Base-by-base conservation (phyloP, 139 green algal species). In the Zygnema circumcarinatum region DNA sequence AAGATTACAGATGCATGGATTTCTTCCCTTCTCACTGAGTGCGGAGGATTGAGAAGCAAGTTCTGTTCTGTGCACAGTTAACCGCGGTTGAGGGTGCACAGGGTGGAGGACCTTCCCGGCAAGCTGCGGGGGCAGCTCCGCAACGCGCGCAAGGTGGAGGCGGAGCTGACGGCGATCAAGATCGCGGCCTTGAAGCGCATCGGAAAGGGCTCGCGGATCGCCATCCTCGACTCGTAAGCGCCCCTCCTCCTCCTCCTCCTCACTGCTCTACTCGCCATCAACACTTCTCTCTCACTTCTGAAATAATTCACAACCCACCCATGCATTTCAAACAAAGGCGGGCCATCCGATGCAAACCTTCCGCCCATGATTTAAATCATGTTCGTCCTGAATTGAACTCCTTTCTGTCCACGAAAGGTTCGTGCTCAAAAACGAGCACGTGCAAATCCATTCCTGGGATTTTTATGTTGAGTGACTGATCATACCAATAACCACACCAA, bases 101-200 rank as follows among this genome's bases (percentile, higher is more conserved):
- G 81, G 2, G 81, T 87, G 74, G 81, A 87, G 81, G 81, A 87
- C 31, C 67, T 87, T 16, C 31, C 74, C 31, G n/a, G 76, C 20
- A 90, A 90, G 76, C 76, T 90, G 20, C 35, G 76, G 33, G 78
- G 78, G 3, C 75, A 82, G 62, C 81, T 90, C 32, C 76, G 86
- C 36, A 87, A 90, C 32, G 25, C 78, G 25, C 21, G 67, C 31
- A 68, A 41, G n/a, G 86, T 90, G 22, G 86, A 90, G 78, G 76
- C 67, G 1, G 75, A 87, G 36, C 47, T 90, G 21, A 32, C 76
- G 1, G 86, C 86, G 1, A 87, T 90, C 76, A 90, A 90, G 36
- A 87, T 90, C 35, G 76, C 78, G 2, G 38, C 76, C 16, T 41
- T 90, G 25, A 90, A 90, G 62, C 33, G 62, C 22, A 33, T 90